Percentiles rank a stretch among this genome's conserved stretches.
Conservation (phyloP, 257 asterid genomes). For the Verbascum thapsus region DNA sequence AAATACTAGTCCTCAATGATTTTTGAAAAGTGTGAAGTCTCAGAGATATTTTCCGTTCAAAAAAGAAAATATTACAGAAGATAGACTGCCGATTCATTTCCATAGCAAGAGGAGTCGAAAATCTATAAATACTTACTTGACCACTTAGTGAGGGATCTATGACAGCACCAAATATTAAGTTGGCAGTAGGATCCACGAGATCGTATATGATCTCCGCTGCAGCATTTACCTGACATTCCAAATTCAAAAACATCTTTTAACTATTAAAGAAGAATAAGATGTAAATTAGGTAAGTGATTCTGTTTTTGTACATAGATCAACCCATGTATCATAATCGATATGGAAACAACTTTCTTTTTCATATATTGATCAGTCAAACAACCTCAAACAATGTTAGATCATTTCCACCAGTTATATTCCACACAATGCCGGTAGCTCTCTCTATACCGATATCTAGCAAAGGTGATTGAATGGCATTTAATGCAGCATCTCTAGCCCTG, state of each 20-base stretch:
- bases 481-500: conserved; percentile 93
- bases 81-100: not conserved
- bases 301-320: conserved; percentile 8
- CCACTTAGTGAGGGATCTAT: conserved; percentile 84
- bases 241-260: not conserved
- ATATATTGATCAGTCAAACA: conserved; percentile 18
- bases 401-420: conserved; percentile 95
- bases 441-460: conserved; percentile 86
- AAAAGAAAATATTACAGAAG: too few species aligned
- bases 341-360: conserved; percentile 4
- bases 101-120: not conserved
- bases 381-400: conserved; percentile 95
- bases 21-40: not conserved
- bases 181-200: conserved; percentile 94
- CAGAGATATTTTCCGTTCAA: not conserved
- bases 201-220: conserved; percentile 96
- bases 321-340: not conserved
- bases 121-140: conserved; percentile 62
- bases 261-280: conserved; percentile 5
- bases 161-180: conserved; percentile 93
- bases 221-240: conserved; percentile 68
- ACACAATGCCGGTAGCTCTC: conserved; percentile 96
- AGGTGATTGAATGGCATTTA: conserved; percentile 91
- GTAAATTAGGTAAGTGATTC: not conserved
- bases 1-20: not conserved